These are phyloP conservation scores for Silene vulgaris DNA, from an alignment of 179 eudicot genomes.

Conservation along the genomic window DNA sequence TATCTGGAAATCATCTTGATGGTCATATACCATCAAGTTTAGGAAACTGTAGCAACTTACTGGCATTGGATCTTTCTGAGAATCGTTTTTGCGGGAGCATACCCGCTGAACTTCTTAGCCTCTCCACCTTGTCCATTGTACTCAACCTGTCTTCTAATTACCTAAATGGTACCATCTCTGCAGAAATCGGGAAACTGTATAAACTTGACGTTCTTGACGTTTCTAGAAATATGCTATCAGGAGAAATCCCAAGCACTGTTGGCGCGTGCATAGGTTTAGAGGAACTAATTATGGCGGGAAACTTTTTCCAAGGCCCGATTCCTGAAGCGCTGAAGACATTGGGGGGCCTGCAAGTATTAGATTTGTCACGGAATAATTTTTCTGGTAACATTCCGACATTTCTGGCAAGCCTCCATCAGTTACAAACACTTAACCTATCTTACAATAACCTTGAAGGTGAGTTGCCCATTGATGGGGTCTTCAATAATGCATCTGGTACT, in stretches of 20 bases:
- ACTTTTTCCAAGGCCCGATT: slow-evolving; percentile 28
- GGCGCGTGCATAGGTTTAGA: slow-evolving; percentile 21
- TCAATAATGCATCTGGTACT: slow-evolving; percentile 23
- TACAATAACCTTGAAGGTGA: slow-evolving; percentile 37
- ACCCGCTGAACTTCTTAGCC: slow-evolving; percentile 12
- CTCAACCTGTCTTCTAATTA: slow-evolving; percentile 25
- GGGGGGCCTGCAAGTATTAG: slow-evolving; percentile 17
- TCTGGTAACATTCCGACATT: slow-evolving; percentile 27
- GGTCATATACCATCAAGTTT: slow-evolving; percentile 28
- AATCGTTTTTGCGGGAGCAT: slow-evolving; percentile 29
- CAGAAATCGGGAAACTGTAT: slow-evolving; percentile 21
- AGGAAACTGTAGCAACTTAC: slow-evolving; percentile 20
- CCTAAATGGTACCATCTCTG: slow-evolving; percentile 25
- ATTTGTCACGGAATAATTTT: slow-evolving; percentile 38
- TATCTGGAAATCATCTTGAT: slow-evolving; percentile 19
- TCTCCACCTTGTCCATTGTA: neutral
- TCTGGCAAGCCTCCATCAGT: slow-evolving; percentile 10
- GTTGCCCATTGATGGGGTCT: slow-evolving; percentile 32
- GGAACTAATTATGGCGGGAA: slow-evolving; percentile 10
- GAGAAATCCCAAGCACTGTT: slow-evolving; percentile 27
- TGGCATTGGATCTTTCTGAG: slow-evolving; percentile 14
- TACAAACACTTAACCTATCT: slow-evolving; percentile 28
- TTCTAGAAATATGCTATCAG: slow-evolving; percentile 32
- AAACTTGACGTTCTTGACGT: slow-evolving; percentile 23
- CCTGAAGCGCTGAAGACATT: slow-evolving; percentile 17